phyloP scores from a whole-genome alignment of 495 filamentous ascomycete species.

The Tetracladium setigerum region DNA sequence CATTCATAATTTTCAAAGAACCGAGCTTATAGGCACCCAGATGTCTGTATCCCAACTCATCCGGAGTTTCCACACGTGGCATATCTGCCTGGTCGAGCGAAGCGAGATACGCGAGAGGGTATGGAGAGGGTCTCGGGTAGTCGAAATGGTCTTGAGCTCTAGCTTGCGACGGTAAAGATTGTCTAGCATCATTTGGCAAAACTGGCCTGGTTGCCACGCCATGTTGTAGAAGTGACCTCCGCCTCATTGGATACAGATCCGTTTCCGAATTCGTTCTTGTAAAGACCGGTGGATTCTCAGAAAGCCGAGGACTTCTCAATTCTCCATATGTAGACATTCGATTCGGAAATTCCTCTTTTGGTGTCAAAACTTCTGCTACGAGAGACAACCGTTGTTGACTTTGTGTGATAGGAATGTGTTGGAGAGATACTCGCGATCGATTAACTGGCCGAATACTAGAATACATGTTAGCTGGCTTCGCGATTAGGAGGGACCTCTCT shows the following conservation, averaged over 20 bases:
- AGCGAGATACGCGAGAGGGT: constrained; percentile 2
- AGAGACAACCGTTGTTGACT: constrained; percentile 14
- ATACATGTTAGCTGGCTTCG: constrained; percentile 1
- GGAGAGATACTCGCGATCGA: constrained; percentile 10
- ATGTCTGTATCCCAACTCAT: constrained; percentile 19
- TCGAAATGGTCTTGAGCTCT: background rate
- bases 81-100: constrained; percentile 1
- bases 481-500: too few relatives aligned
- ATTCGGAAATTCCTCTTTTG: background rate
- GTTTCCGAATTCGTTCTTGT: constrained; percentile 13
- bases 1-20: constrained; percentile 51
- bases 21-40: constrained; percentile 52
- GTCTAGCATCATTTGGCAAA: constrained; percentile 5
- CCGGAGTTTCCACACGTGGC: constrained; percentile 19
- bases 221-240: constrained; percentile 16
- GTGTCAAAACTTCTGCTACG: constrained; percentile 12
- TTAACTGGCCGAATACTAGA: too few relatives aligned
- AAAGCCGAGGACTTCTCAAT: background rate
- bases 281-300: background rate
- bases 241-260: constrained; percentile 15
- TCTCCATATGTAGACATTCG: background rate
- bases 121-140: background rate
- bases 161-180: constrained; percentile 3
- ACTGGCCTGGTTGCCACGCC: constrained; percentile 19
- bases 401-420: constrained; percentile 6